Evolutionary conservation across 1,284 basidiomycete species (phyloP).

Genomic region (Sporisorium graminicola): DNA sequence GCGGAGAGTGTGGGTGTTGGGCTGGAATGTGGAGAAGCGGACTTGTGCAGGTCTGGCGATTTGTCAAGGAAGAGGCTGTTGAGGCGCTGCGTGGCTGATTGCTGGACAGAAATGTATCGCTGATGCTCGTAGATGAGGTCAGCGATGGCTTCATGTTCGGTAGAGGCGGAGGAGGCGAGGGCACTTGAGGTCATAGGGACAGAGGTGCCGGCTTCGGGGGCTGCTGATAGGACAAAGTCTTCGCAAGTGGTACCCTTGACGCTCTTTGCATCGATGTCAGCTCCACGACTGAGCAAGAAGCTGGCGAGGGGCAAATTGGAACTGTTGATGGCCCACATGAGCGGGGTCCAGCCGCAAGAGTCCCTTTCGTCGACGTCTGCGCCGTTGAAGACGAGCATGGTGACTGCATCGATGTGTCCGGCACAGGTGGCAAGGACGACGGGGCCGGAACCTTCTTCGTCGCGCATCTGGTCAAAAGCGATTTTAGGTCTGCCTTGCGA

Average conservation of each 20-base stretch:
- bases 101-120: conserved; percentile 38
- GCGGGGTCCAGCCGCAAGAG: conserved; percentile 83
- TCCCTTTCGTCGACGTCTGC: conserved; percentile 62
- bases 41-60: conserved; percentile 21
- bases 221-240: conserved; percentile 61
- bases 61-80: conserved; percentile 34
- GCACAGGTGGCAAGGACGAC: conserved; percentile 59
- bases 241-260: conserved; percentile 59
- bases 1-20: conserved; percentile 15
- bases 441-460: conserved; percentile 58
- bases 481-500: conserved; percentile 19
- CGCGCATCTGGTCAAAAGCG: conserved; percentile 38
- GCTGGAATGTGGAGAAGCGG: conserved; percentile 11
- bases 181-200: neutral
- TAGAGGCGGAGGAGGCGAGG: conserved; percentile 11
- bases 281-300: conserved; percentile 88
- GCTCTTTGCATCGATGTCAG: conserved; percentile 58
- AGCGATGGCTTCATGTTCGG: conserved; percentile 56
- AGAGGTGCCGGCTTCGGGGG: conserved; percentile 36
- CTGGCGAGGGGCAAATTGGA: conserved; percentile 91
- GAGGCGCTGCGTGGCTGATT: conserved; percentile 43
- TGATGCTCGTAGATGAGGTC: conserved; percentile 63
- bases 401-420: conserved; percentile 61
- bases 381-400: conserved; percentile 54
- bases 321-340: conserved; percentile 91